Evolutionary conservation across 2,329 filamentous ascomycete species (phyloP).

Genomic region (Setomelanomma holmii): DNA sequence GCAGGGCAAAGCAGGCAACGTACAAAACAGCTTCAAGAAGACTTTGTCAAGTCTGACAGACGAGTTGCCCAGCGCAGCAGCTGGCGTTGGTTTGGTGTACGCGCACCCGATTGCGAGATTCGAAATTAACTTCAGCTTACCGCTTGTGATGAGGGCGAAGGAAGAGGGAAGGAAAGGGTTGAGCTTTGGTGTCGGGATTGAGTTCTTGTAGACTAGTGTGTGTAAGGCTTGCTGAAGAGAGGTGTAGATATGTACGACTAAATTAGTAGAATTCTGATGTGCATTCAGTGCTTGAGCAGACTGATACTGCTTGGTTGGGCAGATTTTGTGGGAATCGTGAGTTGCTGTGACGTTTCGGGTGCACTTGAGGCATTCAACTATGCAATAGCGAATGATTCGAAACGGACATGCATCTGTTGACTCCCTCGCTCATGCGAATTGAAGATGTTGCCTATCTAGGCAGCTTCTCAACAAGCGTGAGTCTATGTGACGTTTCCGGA

Average conservation of each 20-base stretch:
- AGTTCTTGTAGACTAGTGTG: slow-evolving; percentile 73
- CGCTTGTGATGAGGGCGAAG: slow-evolving; percentile 78
- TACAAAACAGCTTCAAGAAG: slow-evolving; percentile 62
- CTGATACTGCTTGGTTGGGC: neutral
- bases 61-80: slow-evolving; percentile 82
- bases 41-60: slow-evolving; percentile 75
- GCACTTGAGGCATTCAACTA: neutral
- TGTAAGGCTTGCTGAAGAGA: neutral
- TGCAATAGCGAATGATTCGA: too few species aligned
- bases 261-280: slow-evolving; percentile 11
- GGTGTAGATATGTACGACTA: slow-evolving; percentile 30
- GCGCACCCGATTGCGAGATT: slow-evolving; percentile 93
- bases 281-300: neutral
- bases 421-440: too few species aligned
- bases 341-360: neutral
- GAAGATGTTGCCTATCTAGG: neutral
- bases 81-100: slow-evolving; percentile 90
- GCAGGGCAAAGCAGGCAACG: slow-evolving; percentile 54
- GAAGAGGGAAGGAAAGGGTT: slow-evolving; percentile 91
- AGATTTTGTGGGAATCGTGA: neutral
- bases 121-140: slow-evolving; percentile 93
- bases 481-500: neutral
- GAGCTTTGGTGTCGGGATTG: slow-evolving; percentile 95
- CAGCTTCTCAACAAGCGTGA: neutral
- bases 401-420: too few species aligned